Conservation (phyloP, 805 yeast genomes). For the Suhomyces sp. region DNA sequence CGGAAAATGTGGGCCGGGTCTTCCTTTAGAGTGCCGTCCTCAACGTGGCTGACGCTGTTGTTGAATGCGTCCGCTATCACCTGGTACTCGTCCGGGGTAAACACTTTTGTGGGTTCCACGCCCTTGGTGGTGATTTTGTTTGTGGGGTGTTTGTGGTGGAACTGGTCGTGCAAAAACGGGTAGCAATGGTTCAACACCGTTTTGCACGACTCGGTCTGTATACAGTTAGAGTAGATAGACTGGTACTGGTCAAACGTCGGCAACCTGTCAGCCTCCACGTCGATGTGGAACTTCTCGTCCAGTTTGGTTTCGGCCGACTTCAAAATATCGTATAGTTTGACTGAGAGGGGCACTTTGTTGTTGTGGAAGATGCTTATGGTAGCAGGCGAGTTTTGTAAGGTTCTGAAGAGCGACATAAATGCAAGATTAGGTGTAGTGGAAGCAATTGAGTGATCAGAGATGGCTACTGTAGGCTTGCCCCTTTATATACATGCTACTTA, state of each 20-base stretch:
- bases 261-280: slow-evolving; percentile 36
- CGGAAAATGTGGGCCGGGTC: slow-evolving; percentile 33
- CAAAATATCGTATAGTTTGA: slow-evolving; percentile 27
- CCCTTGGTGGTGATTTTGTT: slow-evolving; percentile 20
- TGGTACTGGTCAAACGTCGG: slow-evolving; percentile 43
- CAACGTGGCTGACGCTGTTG: slow-evolving; percentile 16
- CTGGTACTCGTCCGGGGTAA: slow-evolving; percentile 37
- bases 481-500: neutral
- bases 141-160: slow-evolving; percentile 10
- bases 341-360: slow-evolving; percentile 30
- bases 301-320: slow-evolving; percentile 28
- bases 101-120: slow-evolving; percentile 23
- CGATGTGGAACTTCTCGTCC: slow-evolving; percentile 33
- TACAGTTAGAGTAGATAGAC: slow-evolving; percentile 24
- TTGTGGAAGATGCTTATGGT: slow-evolving; percentile 42
- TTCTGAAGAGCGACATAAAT: slow-evolving; percentile 43
- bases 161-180: slow-evolving; percentile 35
- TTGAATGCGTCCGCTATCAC: slow-evolving; percentile 37
- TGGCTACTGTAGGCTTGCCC: neutral
- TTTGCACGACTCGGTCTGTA: slow-evolving; percentile 22
- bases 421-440: too few relatives aligned
- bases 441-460: neutral
- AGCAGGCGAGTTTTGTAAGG: slow-evolving; percentile 41
- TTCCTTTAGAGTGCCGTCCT: slow-evolving; percentile 12
- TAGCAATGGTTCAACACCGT: slow-evolving; percentile 27